Conservation (phyloP, 2,329 filamentous ascomycete species). For the Alternaria atra region DNA sequence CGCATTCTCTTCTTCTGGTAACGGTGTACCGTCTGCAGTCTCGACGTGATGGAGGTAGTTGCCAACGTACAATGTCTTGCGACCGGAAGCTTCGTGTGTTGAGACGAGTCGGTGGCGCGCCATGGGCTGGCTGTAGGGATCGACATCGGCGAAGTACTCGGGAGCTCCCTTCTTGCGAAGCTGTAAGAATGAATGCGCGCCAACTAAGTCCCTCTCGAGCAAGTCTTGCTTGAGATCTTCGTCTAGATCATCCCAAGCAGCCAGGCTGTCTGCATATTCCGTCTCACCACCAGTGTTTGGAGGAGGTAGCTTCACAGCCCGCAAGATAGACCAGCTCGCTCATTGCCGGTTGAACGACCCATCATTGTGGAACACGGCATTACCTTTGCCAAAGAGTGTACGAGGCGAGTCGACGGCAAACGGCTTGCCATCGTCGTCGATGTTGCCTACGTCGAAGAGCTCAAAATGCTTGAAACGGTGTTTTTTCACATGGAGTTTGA, state of each 20-base stretch:
- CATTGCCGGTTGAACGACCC: neutral
- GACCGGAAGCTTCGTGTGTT: neutral
- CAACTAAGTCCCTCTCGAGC: too few relatives aligned
- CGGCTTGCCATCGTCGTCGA: neutral
- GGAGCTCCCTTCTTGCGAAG: too few relatives aligned
- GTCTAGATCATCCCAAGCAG: conserved; percentile 44
- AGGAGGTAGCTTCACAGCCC: conserved; percentile 31
- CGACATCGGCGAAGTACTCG: neutral
- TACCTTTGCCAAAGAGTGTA: neutral
- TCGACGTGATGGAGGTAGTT: neutral
- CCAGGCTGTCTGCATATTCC: conserved; percentile 34
- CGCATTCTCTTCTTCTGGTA: neutral
- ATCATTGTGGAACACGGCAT: neutral
- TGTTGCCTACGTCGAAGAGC: neutral
- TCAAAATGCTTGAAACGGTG: neutral
- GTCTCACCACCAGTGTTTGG: conserved; percentile 34
- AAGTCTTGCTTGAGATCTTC: neutral
- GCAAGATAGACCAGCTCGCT: conserved; percentile 30
- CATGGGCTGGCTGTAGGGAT: neutral
- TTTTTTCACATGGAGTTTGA: neutral
- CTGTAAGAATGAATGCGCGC: too few relatives aligned
- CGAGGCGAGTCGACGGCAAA: neutral
- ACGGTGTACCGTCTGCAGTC: fast-evolving
- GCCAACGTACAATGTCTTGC: neutral
- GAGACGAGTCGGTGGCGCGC: too few relatives aligned